Evolutionary conservation across 805 yeast genomes (phyloP), one percentile per base, ranked within the genome.

Genomic region (Kluyveromyces siamensis): DNA sequence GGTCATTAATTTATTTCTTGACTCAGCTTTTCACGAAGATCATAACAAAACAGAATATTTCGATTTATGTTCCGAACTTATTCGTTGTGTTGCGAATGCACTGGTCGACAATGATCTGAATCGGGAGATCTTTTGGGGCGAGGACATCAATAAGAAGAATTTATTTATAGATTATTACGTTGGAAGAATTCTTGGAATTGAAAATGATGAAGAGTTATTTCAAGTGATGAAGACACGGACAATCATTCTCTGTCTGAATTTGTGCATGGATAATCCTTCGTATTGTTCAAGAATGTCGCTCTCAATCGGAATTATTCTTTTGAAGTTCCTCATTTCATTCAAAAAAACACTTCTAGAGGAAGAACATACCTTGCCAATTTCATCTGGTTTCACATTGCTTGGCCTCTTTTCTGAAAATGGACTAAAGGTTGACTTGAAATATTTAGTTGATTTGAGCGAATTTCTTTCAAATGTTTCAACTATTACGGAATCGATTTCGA

Each of bases 51-150:
- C 49, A 6, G 49, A 53, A n/a, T 55, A 51, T 48, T 51, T 54
- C 37, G 52, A 52, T 19, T 17, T 66, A 21, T 50, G 52, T 8
- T 59, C 67, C 16, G 69, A 64, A 47, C 19, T 65, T 33, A 53
- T 61, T 2, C 59, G 70, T 47, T 65, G 68, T 44, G 48, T 65
- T 11, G 68, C 69, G 0, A 66, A 66, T 47, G 45, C 59, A 30
- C 38, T 66, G 14, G 62, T 62, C 1, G 69, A 66, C 47, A 61
- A 64, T 47, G 63, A 65, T 46, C 35, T 36, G 1, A 66, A 66
- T 39, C 53, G 69, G 39, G 45, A 50, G 18, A 39, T 56, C 14
- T 45, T 62, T 8, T 25, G 52, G 9, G 53, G 48, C n/a, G 43
- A 42, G 2, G 39, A 41, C 17, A 13, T 45, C 16, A 27, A 25